Evolutionary conservation across 2,329 filamentous ascomycete genomes (phyloP).

Genomic region (Sporothrix phasma): DNA sequence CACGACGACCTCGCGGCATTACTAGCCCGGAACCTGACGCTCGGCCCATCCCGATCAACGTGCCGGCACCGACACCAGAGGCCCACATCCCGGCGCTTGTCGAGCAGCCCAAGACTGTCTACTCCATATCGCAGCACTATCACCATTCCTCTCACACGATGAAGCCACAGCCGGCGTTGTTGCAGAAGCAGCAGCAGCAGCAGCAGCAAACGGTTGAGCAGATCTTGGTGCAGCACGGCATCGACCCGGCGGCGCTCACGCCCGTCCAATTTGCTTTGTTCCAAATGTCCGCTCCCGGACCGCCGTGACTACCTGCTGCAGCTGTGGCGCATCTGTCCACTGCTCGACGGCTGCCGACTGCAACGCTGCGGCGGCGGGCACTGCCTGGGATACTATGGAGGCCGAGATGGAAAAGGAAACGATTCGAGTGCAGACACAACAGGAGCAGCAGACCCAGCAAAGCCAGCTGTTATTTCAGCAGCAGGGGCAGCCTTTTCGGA

Average conservation of each 20-base stretch:
- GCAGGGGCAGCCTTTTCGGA: neutral
- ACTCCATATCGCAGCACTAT: conserved; percentile 74
- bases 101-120: conserved; percentile 43
- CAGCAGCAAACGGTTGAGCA: conserved; percentile 43
- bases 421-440: conserved; percentile 52
- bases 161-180: conserved; percentile 30
- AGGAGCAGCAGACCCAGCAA: conserved; percentile 38
- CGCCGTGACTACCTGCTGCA: conserved; percentile 69
- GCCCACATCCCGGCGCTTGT: conserved; percentile 1
- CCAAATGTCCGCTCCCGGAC: conserved; percentile 57
- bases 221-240: conserved; percentile 54
- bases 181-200: conserved; percentile 28
- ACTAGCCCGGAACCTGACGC: conserved; percentile 65
- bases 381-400: conserved; percentile 40
- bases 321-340: conserved; percentile 75
- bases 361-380: conserved; percentile 32
- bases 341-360: conserved; percentile 39
- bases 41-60: conserved; percentile 39
- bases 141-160: conserved; percentile 64
- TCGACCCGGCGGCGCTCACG: conserved; percentile 60
- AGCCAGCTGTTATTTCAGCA: conserved; percentile 16
- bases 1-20: conserved; percentile 76
- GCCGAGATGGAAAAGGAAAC: conserved; percentile 44
- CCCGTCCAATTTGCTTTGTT: conserved; percentile 71
- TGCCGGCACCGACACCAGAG: conserved; percentile 26